Base-by-base conservation (phyloP, 768 basidiomycete species). In the Termitomyces sp. region DNA sequence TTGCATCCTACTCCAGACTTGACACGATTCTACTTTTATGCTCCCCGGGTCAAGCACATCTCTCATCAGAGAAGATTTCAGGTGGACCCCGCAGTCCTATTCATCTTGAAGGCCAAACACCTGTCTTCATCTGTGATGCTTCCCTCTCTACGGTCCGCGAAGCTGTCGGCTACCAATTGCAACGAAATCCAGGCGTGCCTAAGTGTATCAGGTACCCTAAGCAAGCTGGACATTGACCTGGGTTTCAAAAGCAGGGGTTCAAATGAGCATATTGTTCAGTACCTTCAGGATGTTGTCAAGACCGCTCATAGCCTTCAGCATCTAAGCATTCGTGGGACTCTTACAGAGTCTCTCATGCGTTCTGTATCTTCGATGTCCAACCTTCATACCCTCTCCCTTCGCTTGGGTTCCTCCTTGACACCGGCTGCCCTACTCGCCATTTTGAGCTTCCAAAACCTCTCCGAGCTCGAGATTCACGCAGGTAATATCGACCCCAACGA, bases 391-490 rank as follows among this genome's bases (percentile, higher is more conserved):
- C 66, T 80, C 28, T 75, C 73, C 14, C 69, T 81, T 35, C 72
- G 73, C 24, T 66, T 73, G 24, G 77, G 78, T 22, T 51, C 63
- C 2, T 72, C 76, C 13, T 63, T 81, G 53, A 70, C 70, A 22
- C 66, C 58, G 16, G 68, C 70, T 24, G 72, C 74, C 11, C 57
- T 82, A 20, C 58, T 70, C 53, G 68, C 74, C 3, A 63, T 80
- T 41, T 70, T 72, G 20, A 57, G 58, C 20, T 73, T 81, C 26
- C 74, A 75, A 9, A 41, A 45, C 32, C 72, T 82, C 55, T 56
- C 55, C 22, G 68, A 77, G 43, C 69, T 83, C 35, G 74, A 80
- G 55, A 53, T 82, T 10, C 79, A 83, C 54, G 77, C 74, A 2
- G 68, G 71, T 10, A 71, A 72, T 60, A 60, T 82, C 28, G 67